phyloP scores from a whole-genome alignment of 2,329 filamentous ascomycete genomes.

The Fusarium devonianum region DNA sequence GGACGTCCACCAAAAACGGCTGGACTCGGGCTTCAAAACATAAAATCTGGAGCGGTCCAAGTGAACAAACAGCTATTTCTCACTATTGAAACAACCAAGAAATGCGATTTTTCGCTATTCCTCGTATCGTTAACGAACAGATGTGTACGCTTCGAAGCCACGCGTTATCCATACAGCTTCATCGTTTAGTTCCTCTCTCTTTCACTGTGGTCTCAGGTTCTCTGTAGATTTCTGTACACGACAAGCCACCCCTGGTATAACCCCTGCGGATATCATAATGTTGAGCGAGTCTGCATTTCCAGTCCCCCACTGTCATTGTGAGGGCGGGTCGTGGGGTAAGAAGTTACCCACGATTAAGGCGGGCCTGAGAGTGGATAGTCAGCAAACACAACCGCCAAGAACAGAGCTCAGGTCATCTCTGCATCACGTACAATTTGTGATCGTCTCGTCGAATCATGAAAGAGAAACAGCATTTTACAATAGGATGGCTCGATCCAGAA shows the following conservation, averaged over 20 bases:
- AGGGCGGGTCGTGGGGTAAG: slow-evolving; percentile 76
- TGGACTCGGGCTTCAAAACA: too few relatives aligned
- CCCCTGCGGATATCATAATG: neutral
- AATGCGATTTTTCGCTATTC: slow-evolving; percentile 28
- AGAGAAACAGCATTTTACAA: slow-evolving; percentile 94
- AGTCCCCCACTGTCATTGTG: slow-evolving; percentile 27
- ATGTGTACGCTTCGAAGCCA: slow-evolving; percentile 30
- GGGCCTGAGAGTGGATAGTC: slow-evolving; percentile 64
- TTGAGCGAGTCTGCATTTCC: slow-evolving; percentile 2
- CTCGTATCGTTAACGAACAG: slow-evolving; percentile 21
- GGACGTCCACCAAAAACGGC: too few relatives aligned
- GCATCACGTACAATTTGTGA: slow-evolving; percentile 87
- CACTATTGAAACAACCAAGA: too few relatives aligned
- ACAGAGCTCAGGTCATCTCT: neutral
- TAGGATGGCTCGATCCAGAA: slow-evolving; percentile 70
- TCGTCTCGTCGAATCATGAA: slow-evolving; percentile 95
- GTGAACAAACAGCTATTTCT: too few relatives aligned
- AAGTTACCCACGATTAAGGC: slow-evolving; percentile 97
- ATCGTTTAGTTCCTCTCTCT: slow-evolving; percentile 16
- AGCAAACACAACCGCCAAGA: slow-evolving; percentile 39
- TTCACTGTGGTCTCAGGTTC: slow-evolving; percentile 15
- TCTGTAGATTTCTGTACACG: slow-evolving; percentile 1
- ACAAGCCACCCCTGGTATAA: neutral
- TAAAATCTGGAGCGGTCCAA: too few relatives aligned
- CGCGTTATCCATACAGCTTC: slow-evolving; percentile 25